phyloP scores from a whole-genome alignment of 345 rosid genomes.

The Eucalyptus rudis region DNA sequence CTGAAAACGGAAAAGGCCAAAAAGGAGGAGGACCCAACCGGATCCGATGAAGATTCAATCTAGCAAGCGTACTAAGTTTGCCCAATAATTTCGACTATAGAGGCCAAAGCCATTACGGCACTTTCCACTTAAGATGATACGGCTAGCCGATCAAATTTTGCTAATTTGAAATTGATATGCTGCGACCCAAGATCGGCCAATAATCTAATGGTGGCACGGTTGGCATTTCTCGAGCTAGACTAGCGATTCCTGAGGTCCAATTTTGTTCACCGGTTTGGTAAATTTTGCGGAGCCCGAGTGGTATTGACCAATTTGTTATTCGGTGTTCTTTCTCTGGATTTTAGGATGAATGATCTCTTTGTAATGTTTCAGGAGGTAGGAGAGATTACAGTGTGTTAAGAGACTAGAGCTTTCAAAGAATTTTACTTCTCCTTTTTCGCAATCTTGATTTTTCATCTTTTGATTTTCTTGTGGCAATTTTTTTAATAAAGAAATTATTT shows the following conservation, averaged over 20 bases:
- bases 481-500: not conserved
- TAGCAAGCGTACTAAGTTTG: not conserved
- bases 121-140: not conserved
- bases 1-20: not conserved
- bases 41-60: not conserved
- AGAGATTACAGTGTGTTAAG: not conserved
- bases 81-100: not conserved
- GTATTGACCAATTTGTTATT: not conserved
- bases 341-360: not conserved
- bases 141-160: not conserved
- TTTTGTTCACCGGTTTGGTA: not conserved
- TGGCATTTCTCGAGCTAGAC: not conserved
- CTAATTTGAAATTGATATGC: not conserved
- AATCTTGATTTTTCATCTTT: not conserved
- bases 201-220: not conserved
- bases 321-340: not conserved
- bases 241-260: not conserved
- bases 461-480: rapidly evolving
- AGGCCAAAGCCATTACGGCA: not conserved
- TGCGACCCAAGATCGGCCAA: not conserved
- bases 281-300: not conserved
- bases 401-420: not conserved
- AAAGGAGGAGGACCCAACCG: not conserved
- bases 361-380: not conserved
- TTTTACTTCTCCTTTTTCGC: not conserved